A percentile compares a stretch with the other conserved stretches of the same genome.
Evolutionary conservation across 2,329 filamentous ascomycete species (phyloP).

Genomic region (Cladorrhinum sp.): DNA sequence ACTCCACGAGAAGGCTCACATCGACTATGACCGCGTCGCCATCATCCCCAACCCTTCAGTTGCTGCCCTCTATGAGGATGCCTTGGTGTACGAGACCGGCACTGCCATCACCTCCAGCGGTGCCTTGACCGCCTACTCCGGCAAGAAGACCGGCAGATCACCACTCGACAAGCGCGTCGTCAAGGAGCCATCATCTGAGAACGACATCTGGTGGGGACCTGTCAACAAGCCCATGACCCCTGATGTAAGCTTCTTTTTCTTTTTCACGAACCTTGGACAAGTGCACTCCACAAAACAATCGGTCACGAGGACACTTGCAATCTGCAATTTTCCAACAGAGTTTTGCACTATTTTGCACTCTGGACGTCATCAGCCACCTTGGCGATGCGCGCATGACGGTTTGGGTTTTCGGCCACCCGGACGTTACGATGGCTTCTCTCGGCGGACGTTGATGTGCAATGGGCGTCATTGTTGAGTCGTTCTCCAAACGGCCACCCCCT

Average conservation of each 20-base stretch:
- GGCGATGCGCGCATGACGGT: constrained; percentile 6
- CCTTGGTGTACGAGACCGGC: constrained; percentile 90
- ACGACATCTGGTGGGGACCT: constrained; percentile 97
- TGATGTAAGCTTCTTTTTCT: constrained; percentile 67
- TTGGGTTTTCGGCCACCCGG: constrained; percentile 8
- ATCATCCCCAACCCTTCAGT: constrained; percentile 95
- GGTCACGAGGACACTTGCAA: constrained; percentile 22
- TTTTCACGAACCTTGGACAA: too few relatives aligned
- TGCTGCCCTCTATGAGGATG: constrained; percentile 96
- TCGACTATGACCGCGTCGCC: constrained; percentile 96
- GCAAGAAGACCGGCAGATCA: constrained; percentile 95
- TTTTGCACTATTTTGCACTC: constrained; percentile 10
- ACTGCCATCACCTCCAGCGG: constrained; percentile 95
- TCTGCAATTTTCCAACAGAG: background rate
- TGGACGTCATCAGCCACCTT: constrained; percentile 23
- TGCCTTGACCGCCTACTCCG: constrained; percentile 94
- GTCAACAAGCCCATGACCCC: constrained; percentile 99
- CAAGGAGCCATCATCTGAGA: constrained; percentile 82
- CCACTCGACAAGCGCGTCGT: constrained; percentile 97
- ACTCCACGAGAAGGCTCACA: constrained; percentile 95
- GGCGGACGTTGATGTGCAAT: constrained; percentile 13
- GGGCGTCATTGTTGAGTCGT: constrained; percentile 21
- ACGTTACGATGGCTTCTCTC: constrained; percentile 11
- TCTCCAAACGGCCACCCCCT: constrained; percentile 14
- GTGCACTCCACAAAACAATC: background rate